A percentile compares a stretch with the other conserved stretches of the same genome.
These are phyloP conservation scores for Iris pallida DNA, from an alignment of 116 monocot genomes.

Conservation along the genomic window DNA sequence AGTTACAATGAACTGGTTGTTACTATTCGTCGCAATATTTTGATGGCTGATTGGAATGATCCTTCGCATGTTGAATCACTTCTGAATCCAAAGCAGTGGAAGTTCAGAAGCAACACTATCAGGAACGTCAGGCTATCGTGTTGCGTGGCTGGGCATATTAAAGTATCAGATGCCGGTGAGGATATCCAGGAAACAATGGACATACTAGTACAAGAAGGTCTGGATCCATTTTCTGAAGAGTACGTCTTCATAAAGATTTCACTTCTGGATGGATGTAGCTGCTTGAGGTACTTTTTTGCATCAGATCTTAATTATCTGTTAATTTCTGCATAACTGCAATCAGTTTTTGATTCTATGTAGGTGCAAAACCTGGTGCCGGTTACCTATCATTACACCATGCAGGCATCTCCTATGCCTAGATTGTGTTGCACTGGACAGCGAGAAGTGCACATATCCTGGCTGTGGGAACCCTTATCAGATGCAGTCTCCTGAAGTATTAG, in stretches of 20 bases:
- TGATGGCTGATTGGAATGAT: conserved; percentile 99
- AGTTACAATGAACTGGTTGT: conserved; percentile 92
- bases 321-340: not conserved
- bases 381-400: conserved; percentile 96
- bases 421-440: conserved; percentile 79
- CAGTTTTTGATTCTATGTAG: conserved; percentile 29
- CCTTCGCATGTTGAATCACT: conserved; percentile 99
- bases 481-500: conserved; percentile 86
- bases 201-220: conserved; percentile 59
- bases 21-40: conserved; percentile 86
- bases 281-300: conserved; percentile 59
- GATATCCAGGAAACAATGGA: conserved; percentile 99
- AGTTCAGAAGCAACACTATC: conserved; percentile 71
- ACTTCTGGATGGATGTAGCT: conserved; percentile 71
- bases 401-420: conserved; percentile 91
- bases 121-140: conserved; percentile 90
- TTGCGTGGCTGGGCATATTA: conserved; percentile 95
- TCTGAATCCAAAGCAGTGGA: conserved; percentile 96
- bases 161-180: conserved; percentile 79
- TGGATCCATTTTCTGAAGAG: conserved; percentile 81
- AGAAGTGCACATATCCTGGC: conserved; percentile 79
- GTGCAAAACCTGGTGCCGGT: conserved; percentile 91
- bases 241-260: conserved; percentile 48
- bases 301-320: not conserved
- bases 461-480: conserved; percentile 82